Conservation (phyloP, 176 grass and related monocot species). For the Alloteropsis semialata region DNA sequence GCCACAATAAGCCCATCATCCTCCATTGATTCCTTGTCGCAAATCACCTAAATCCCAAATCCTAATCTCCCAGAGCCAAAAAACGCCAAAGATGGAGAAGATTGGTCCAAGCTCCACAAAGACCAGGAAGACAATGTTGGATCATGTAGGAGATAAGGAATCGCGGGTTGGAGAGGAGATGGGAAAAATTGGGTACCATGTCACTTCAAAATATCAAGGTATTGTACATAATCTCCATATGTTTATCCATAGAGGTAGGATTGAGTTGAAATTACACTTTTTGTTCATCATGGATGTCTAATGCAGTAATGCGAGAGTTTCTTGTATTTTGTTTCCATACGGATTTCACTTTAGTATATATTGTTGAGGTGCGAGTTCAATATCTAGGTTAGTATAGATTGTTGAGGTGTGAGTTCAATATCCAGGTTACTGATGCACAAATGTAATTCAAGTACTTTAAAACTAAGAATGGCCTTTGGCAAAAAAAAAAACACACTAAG, state of each 20-base stretch:
- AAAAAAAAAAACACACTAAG: too few relatives aligned
- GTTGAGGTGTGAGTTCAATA: too few relatives aligned
- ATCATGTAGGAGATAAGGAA: neutral
- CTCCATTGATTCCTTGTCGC: neutral
- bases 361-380: neutral
- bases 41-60: neutral
- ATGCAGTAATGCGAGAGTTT: neutral
- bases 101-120: neutral
- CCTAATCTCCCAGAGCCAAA: neutral
- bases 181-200: too few relatives aligned
- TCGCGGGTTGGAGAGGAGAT: neutral
- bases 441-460: neutral
- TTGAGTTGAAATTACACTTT: neutral
- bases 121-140: neutral
- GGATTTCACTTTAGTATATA: neutral
- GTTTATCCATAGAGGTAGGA: neutral
- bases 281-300: neutral
- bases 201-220: neutral
- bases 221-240: neutral
- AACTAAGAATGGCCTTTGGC: neutral
- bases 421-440: neutral
- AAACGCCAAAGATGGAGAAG: neutral
- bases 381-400: neutral
- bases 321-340: neutral
- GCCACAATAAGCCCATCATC: neutral